Evolutionary conservation across 768 basidiomycete species (phyloP).

Genomic region (Chalciporus chontae): DNA sequence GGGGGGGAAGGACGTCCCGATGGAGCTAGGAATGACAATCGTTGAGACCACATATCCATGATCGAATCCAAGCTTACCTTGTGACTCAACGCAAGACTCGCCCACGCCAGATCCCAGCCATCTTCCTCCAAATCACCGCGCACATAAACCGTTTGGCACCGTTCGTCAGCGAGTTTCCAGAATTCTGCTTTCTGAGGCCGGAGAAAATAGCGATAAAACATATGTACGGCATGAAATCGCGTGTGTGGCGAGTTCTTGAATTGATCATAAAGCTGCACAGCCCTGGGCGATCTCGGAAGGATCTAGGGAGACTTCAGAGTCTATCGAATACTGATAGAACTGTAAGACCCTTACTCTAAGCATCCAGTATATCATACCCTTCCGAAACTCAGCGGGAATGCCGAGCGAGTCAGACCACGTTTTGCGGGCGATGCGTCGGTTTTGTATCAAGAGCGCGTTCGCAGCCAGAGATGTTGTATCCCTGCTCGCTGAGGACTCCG

Average conservation of each 20-base stretch:
- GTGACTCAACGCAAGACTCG: conserved; percentile 55
- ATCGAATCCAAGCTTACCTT: conserved; percentile 41
- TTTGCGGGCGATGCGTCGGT: background rate
- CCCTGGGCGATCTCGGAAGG: background rate
- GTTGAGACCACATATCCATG: background rate
- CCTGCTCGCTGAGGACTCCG: conserved; percentile 22
- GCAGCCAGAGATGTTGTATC: background rate
- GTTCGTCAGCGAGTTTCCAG: conserved; percentile 11
- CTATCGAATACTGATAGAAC: no score
- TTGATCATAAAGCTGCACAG: conserved; percentile 43
- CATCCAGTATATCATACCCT: conserved; percentile 41
- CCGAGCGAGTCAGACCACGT: conserved; percentile 23
- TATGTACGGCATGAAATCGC: conserved; percentile 60
- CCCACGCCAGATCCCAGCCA: conserved; percentile 59
- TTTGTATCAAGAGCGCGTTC: background rate
- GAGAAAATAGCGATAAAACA: conserved; percentile 57
- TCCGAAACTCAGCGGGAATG: conserved; percentile 34
- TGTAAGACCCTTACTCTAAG: conserved; percentile 34
- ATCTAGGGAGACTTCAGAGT: background rate
- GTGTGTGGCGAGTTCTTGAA: conserved; percentile 53
- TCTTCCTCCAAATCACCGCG: conserved; percentile 25
- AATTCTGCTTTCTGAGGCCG: conserved; percentile 24
- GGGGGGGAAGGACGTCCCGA: conserved; percentile 57
- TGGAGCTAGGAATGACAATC: conserved; percentile 44
- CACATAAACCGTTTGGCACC: background rate